Evolutionary conservation across 768 basidiomycete genomes (phyloP), one percentile per base, ranked within the genome.

Genomic region (Naganishia kalamii): DNA sequence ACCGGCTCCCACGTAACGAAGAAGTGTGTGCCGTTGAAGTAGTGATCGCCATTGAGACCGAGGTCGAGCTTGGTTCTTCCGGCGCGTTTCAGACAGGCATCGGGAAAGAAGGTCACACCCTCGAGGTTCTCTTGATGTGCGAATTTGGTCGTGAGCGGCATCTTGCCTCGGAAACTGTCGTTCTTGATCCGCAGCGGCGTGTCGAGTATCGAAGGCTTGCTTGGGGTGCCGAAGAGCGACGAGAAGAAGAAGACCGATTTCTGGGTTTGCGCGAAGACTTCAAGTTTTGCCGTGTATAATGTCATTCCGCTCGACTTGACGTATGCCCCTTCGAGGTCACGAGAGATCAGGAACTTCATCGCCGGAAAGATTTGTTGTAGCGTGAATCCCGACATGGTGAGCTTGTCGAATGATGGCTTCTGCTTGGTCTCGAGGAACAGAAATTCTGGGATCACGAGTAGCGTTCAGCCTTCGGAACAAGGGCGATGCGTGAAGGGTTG

Each of bases 1-100:
- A 17, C 6, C 17, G 33, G 51, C 51, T 52, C 19, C 6, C 19
- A 52, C 23, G 4, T 32, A 3, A 52, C 12, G 4, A 6, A n/a
- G 25, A 52, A 52, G 32, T 52, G 51, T n/a, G 51, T 52, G 17
- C 51, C 51, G 32, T 52, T 52, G 19, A 35, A 52, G n/a, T 37
- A 21, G 19, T 52, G 51, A 32, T 37, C 15, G 6, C 33, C 5
- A 11, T 29, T 33, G 6, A 52, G 4, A 17, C 21, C 33, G n/a
- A 52, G 21, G 35, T 52, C 23, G 4, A 33, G 32, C 17, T 13
- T 15, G 10, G 12, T 35, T 32, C 51, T 10, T 35, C 51, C 51
- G 6, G 4, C 11, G 1, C 51, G 51, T 13, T 10, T 2, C 17
- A 52, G 32, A 52, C n/a, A 52, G 4, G 33, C 33, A 4, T 35